Evolutionary conservation across 805 yeast genomes (phyloP).

Genomic region (Candida dajiaensis): DNA sequence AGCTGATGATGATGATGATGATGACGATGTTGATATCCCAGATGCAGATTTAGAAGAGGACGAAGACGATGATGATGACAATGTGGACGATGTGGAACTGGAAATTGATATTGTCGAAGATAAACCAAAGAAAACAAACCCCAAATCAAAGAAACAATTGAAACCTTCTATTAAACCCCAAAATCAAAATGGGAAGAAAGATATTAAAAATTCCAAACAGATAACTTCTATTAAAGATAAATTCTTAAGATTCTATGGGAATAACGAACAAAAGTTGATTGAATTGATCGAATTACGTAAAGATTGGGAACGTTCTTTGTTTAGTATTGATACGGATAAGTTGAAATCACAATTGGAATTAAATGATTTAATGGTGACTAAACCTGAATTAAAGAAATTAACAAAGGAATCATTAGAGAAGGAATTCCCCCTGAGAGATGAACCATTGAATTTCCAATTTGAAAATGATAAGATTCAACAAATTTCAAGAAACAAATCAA

Average conservation of each 20-base stretch:
- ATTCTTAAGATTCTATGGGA: conserved; percentile 42
- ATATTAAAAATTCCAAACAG: conserved; percentile 17
- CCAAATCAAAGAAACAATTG: conserved; percentile 1
- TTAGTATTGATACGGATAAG: conserved; percentile 33
- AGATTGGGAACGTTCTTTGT: conserved; percentile 44
- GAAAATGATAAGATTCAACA: conserved; percentile 8
- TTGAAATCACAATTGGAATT: conserved; percentile 18
- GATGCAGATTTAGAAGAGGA: not conserved
- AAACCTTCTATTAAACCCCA: conserved; percentile 1
- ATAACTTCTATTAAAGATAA: conserved; percentile 37
- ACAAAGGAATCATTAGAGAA: conserved; percentile 18
- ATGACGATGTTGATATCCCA: conserved; percentile 5
- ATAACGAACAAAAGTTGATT: conserved; percentile 37
- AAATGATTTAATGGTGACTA: conserved; percentile 4
- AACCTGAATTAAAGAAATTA: conserved; percentile 14
- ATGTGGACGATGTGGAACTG: conserved; percentile 4
- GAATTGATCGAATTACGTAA: conserved; percentile 38
- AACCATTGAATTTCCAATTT: conserved; percentile 14
- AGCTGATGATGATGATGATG: conserved; percentile 9
- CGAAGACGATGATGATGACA: conserved; percentile 5
- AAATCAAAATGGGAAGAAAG: conserved; percentile 8
- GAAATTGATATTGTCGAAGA: conserved; percentile 8
- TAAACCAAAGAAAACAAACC: conserved; percentile 1
- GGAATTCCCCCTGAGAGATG: conserved; percentile 19
- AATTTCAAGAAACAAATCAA: conserved; percentile 14